These are phyloP conservation scores for Fusarium veterinarium DNA, from an alignment of 2,329 filamentous ascomycete species.

Conservation along the genomic window DNA sequence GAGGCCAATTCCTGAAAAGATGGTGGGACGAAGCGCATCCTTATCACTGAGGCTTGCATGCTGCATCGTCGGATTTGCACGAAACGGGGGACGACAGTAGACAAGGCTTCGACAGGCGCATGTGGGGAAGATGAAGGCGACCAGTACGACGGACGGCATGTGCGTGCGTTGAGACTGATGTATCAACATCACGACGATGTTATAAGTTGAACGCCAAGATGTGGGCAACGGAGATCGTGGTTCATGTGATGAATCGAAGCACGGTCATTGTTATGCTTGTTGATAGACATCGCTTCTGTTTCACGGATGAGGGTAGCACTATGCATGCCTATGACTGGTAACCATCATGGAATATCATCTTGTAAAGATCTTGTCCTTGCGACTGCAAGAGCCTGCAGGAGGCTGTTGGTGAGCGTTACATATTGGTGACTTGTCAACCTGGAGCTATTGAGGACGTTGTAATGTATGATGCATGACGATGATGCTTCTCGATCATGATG, in stretches of 20 bases:
- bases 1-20: conserved; percentile 20
- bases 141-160: not conserved
- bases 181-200: conserved; percentile 20
- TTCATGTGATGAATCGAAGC: conserved; percentile 19
- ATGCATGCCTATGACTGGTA: conserved; percentile 1
- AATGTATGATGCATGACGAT: conserved; percentile 19
- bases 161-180: conserved; percentile 21
- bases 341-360: not conserved
- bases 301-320: not conserved
- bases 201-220: conserved; percentile 29
- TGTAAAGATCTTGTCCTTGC: not conserved
- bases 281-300: conserved; percentile 1
- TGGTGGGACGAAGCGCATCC: conserved; percentile 30
- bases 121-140: conserved; percentile 31
- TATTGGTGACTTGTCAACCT: not conserved
- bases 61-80: conserved; percentile 27
- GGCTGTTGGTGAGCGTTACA: not conserved
- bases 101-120: conserved; percentile 35
- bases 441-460: not conserved
- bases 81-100: conserved; percentile 27
- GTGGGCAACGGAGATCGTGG: conserved; percentile 8
- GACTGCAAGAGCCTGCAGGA: not conserved
- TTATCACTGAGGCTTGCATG: conserved; percentile 12
- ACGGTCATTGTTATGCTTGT: not conserved
- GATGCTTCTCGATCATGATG: conserved; percentile 8